Percentiles rank a stretch among this genome's conserved stretches.
Conservation (phyloP, 1,139 yeast species). For the Nakaseomyces uthaithaninus region DNA sequence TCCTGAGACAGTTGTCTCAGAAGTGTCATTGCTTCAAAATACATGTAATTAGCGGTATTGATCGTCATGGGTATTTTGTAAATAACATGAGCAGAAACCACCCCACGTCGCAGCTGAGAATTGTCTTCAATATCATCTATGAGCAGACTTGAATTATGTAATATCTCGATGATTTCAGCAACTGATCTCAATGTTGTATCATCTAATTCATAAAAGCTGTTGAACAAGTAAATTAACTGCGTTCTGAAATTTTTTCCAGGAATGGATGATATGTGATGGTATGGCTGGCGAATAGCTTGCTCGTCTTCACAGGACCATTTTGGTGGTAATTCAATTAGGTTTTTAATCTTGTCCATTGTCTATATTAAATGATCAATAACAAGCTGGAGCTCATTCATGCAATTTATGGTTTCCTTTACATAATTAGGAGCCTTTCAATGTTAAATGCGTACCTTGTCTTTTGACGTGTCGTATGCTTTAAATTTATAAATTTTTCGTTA, state of each 20-base stretch:
- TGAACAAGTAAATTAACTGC: conserved; percentile 43
- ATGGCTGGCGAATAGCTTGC: conserved; percentile 35
- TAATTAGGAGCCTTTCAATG: no score
- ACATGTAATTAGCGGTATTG: conserved; percentile 75
- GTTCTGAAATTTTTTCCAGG: conserved; percentile 53
- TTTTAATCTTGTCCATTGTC: neutral
- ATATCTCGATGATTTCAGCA: conserved; percentile 42
- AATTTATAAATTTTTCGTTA: no score
- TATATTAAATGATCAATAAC: neutral
- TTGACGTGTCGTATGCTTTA: no score
- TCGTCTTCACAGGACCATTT: conserved; percentile 22
- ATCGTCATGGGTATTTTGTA: conserved; percentile 75
- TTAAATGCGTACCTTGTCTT: no score
- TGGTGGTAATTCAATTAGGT: conserved; percentile 10
- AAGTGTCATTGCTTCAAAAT: conserved; percentile 55
- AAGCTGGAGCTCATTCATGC: no score
- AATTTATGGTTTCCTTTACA: no score
- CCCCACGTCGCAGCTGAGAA: conserved; percentile 63
- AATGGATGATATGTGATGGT: conserved; percentile 40
- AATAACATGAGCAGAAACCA: conserved; percentile 65
- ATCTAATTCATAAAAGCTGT: conserved; percentile 39
- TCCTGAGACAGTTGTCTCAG: conserved; percentile 17
- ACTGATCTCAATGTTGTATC: conserved; percentile 33
- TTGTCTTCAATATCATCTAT: conserved; percentile 86
- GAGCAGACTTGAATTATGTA: conserved; percentile 59